Percentiles rank a stretch among this genome's conserved stretches.
Evolutionary conservation across 1,284 basidiomycete species (phyloP).

Genomic region (Cryptococcus sp.): DNA sequence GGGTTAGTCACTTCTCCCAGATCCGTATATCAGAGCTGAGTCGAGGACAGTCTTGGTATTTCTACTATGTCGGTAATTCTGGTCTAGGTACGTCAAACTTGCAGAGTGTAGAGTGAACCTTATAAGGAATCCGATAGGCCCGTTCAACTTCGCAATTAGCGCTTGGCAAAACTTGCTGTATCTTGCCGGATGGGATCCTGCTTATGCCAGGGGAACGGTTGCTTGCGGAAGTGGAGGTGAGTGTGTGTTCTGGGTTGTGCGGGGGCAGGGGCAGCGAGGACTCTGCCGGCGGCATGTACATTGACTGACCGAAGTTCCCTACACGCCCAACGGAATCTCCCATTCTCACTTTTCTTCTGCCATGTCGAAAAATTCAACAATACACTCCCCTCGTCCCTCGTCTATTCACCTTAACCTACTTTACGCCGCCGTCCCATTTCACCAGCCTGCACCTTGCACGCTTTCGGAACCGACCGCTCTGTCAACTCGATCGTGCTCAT

Average conservation of each 20-base stretch:
- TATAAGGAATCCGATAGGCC: conserved; percentile 21
- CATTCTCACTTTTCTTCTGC: too few species aligned
- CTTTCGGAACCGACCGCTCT: conserved; percentile 35
- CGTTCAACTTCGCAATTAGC: conserved; percentile 50
- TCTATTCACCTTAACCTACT: too few species aligned
- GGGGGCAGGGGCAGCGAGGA: too few species aligned
- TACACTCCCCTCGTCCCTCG: too few species aligned
- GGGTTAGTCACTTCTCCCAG: conserved; percentile 26
- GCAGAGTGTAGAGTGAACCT: neutral
- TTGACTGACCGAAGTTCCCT: too few species aligned
- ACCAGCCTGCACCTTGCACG: conserved; percentile 35
- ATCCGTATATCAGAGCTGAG: neutral
- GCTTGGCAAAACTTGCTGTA: conserved; percentile 50
- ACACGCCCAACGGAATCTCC: too few species aligned
- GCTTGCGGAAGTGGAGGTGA: conserved; percentile 36
- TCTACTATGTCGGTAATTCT: conserved; percentile 48
- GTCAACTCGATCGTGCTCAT: conserved; percentile 73
- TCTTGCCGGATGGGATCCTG: conserved; percentile 45
- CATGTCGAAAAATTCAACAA: too few species aligned
- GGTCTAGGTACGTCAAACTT: conserved; percentile 35
- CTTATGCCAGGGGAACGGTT: conserved; percentile 30
- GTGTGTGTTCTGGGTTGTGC: neutral
- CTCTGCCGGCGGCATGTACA: too few species aligned
- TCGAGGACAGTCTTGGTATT: conserved; percentile 37
- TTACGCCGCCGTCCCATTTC: neutral